Evolutionary conservation across 2,329 filamentous ascomycete genomes (phyloP), one percentile per base, ranked within the genome.

Genomic region (Grosmannia penicillata): DNA sequence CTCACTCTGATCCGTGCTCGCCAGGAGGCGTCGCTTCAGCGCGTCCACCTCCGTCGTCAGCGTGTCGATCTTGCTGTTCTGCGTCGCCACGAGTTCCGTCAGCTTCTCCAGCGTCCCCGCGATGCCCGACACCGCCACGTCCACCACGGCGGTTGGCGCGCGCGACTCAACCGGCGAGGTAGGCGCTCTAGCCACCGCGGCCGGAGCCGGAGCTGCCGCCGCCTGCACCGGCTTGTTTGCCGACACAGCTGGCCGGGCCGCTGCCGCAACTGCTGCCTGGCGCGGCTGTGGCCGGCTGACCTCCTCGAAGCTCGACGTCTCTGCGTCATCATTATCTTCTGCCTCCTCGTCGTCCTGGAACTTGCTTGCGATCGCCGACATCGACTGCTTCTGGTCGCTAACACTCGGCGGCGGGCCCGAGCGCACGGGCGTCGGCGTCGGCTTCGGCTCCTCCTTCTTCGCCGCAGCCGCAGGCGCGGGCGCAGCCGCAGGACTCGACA

Each of bases 281-380:
- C 81, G 78, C 49, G 83, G 79, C 10, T 72, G 62, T 17, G 84
- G 82, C 53, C 84, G 85, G 24, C 79, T 59, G 24, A 91, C 70
- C 53, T 94, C 85, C 54, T 95, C 87, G 48, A 95, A 95, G 60
- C 79, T 84, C 1, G 83, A 89, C 22, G 72, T 69, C 41, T 83
- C 79, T 33, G 48, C 52, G n/a, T 51, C 72, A 10, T 75, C 71
- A 8, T 52, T 51, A 1, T 74, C 70, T n/a, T 72, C 70, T 7
- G 51, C 50, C 21, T 65, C 63, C 18, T 71, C 67, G 35, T 80
- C 66, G 54, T 93, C 86, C 49, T 85, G 80, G 59, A 83, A 95
- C 59, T 83, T 93, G 56, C 73, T 77, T 9, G 86, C 87, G 68
- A 91, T 79, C 39, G 76, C 76, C 17, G 85, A 75, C 59, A 95